A percentile compares a stretch with the other conserved stretches of the same genome.
Evolutionary conservation across 139 green algal genomes (phyloP).

Genomic region (Ettlia oleoabundans): DNA sequence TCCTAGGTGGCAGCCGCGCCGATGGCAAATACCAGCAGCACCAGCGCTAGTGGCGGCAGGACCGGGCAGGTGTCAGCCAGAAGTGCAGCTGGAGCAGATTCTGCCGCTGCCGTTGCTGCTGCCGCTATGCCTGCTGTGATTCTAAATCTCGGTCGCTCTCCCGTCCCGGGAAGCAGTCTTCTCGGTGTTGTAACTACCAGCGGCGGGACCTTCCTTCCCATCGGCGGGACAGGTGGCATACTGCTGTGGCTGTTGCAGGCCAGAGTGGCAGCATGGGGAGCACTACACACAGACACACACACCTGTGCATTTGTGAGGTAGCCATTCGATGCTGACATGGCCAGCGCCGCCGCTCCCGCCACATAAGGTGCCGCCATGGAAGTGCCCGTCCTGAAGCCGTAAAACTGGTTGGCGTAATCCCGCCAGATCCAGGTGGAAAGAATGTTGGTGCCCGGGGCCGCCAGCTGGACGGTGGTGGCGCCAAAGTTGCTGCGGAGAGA

Average conservation of each 20-base stretch:
- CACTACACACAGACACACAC: not conserved
- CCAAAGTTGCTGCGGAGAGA: constrained; percentile 29
- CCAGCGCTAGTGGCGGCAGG: not conserved
- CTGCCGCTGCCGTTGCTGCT: no score
- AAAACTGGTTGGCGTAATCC: not conserved
- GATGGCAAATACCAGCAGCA: no score
- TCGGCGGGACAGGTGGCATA: no score
- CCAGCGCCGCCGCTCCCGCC: constrained; percentile 59
- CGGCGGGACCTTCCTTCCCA: no score
- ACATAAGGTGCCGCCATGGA: constrained; percentile 60
- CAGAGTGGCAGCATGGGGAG: not conserved
- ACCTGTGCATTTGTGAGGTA: constrained; percentile 24
- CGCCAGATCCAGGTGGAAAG: constrained; percentile 25
- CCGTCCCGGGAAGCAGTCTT: no score
- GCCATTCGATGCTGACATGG: constrained; percentile 29
- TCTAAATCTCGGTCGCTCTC: no score
- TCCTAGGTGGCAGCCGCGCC: no score
- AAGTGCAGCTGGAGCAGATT: not conserved
- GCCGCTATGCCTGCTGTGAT: no score
- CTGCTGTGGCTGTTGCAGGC: no score
- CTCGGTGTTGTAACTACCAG: no score
- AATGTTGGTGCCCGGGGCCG: constrained; percentile 30
- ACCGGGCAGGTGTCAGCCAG: not conserved
- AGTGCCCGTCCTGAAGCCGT: constrained; percentile 23
- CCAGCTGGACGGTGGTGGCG: constrained; percentile 7